Conservation (phyloP, 139 green algal genomes). For the Monoraphidium neglectum region DNA sequence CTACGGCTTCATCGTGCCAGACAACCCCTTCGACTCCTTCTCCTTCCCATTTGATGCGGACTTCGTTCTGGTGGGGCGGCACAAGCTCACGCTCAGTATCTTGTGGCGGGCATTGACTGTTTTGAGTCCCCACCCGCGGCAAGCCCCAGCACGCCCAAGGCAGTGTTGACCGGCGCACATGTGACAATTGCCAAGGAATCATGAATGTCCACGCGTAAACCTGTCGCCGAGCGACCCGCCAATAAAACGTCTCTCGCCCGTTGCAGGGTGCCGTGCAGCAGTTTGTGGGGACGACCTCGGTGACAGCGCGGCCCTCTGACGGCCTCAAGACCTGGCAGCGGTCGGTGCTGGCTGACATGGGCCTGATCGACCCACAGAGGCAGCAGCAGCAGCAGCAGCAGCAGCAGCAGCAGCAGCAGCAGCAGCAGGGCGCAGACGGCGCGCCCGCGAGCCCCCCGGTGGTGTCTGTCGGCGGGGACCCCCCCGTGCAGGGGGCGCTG, state of each 20-base stretch:
- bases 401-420: no score
- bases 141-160: no score
- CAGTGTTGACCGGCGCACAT: no score
- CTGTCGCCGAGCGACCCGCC: no score
- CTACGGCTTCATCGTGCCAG: conserved; percentile 53
- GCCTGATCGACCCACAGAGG: neutral
- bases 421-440: no score
- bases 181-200: no score
- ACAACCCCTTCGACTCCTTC: conserved; percentile 44
- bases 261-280: conserved; percentile 16
- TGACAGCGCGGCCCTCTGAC: neutral
- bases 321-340: conserved; percentile 28
- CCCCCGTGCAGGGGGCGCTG: conserved; percentile 9
- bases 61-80: conserved; percentile 27
- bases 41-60: conserved; percentile 31
- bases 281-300: conserved; percentile 19
- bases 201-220: no score
- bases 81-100: no score
- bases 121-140: no score
- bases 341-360: conserved; percentile 7
- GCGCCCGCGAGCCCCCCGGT: conserved; percentile 2
- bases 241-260: neutral
- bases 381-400: no score
- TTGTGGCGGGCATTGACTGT: no score
- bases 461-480: conserved; percentile 7